Conservation (phyloP, 345 rosid genomes). For the Ceriops decandra region DNA sequence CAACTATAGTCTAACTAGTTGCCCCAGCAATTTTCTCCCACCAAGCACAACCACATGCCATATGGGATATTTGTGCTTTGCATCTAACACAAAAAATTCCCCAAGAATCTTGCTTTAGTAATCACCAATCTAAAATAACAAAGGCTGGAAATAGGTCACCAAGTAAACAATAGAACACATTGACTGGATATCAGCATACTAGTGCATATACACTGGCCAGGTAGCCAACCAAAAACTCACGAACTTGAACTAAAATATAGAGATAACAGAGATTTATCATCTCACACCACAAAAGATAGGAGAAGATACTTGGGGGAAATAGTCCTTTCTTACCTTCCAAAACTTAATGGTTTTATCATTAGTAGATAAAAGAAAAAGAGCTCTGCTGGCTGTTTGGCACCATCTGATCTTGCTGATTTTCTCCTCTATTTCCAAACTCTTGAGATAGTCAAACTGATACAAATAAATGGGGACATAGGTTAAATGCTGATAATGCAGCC, state of each 20-base stretch:
- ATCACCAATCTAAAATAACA: background rate
- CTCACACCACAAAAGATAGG: background rate
- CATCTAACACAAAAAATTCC: background rate
- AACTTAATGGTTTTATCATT: slow-evolving; percentile 98
- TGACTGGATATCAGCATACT: background rate
- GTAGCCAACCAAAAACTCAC: background rate
- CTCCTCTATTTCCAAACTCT: slow-evolving; percentile 99
- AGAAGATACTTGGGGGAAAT: slow-evolving; percentile 7
- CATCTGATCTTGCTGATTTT: slow-evolving; percentile 99
- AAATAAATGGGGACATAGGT: slow-evolving; percentile 13
- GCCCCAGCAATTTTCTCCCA: background rate
- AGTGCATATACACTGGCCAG: background rate
- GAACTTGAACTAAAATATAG: background rate
- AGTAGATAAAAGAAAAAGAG: slow-evolving; percentile 90
- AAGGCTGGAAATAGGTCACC: background rate
- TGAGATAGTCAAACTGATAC: slow-evolving; percentile 95
- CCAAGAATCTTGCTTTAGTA: background rate
- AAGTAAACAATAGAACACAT: background rate
- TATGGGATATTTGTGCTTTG: background rate
- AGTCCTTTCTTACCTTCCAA: slow-evolving; percentile 74
- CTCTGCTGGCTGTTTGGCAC: slow-evolving; percentile 92
- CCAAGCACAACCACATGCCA: background rate
- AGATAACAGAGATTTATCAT: background rate
- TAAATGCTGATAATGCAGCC: background rate
- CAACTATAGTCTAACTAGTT: background rate